Conservation (phyloP, 495 filamentous ascomycete species). For the Astrocystis sublimbata region DNA sequence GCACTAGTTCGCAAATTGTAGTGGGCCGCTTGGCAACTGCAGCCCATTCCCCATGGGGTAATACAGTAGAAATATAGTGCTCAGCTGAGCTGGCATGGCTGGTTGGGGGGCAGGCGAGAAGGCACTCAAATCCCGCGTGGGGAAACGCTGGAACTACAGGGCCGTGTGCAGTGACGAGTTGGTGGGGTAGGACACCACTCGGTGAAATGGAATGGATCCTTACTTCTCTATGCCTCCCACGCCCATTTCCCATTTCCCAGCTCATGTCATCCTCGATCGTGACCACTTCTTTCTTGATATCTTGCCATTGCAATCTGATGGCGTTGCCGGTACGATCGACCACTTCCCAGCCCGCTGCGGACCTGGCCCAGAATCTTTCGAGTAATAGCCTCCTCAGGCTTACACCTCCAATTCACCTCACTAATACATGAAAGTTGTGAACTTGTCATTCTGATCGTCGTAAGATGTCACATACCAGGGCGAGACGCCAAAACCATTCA, state of each 20-base stretch:
- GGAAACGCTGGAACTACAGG: no score
- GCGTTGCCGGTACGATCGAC: neutral
- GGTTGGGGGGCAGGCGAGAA: no score
- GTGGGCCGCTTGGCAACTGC: neutral
- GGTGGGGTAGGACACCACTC: neutral
- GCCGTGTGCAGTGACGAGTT: neutral
- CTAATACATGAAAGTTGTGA: neutral
- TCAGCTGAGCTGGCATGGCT: no score
- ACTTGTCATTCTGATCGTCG: neutral
- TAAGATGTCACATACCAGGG: neutral
- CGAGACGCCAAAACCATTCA: constrained; percentile 41
- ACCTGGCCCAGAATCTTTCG: neutral
- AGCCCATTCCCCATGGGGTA: constrained; percentile 7
- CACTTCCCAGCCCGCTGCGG: neutral
- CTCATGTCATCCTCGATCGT: neutral
- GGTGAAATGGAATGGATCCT: constrained; percentile 9
- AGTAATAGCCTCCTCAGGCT: neutral
- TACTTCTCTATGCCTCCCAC: neutral
- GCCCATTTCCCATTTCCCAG: neutral
- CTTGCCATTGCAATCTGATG: neutral
- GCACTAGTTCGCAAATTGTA: neutral
- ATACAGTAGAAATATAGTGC: no score
- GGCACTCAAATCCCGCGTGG: constrained; percentile 5
- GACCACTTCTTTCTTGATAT: neutral
- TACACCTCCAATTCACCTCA: neutral